phyloP scores from a whole-genome alignment of 2,329 filamentous ascomycete genomes.

The Metarhizium sp. region DNA sequence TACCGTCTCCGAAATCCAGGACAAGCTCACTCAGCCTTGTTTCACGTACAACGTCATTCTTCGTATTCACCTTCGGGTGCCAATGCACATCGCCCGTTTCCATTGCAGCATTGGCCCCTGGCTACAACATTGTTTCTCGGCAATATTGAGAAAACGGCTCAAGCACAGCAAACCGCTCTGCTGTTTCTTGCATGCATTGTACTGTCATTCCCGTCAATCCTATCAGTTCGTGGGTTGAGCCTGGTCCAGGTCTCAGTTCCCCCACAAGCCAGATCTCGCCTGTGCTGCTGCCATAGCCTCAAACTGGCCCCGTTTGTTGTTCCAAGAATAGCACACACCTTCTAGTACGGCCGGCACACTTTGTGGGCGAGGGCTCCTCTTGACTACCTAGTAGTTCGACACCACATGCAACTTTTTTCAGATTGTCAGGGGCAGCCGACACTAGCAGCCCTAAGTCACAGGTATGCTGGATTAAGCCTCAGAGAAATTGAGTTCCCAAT shows the following conservation, averaged over 20 bases:
- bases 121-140: neutral
- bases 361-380: no score
- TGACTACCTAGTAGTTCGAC: no score
- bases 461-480: neutral
- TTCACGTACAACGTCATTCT: constrained; percentile 5
- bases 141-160: neutral
- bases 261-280: neutral
- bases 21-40: neutral
- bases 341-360: neutral
- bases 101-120: neutral
- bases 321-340: neutral
- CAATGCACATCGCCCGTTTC: neutral
- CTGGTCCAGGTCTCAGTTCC: neutral
- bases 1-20: neutral
- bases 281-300: neutral
- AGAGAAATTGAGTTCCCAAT: neutral
- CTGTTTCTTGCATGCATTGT: neutral
- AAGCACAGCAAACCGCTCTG: neutral
- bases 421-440: neutral
- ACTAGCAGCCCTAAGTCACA: neutral
- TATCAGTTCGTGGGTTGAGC: neutral
- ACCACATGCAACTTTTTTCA: no score
- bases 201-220: neutral
- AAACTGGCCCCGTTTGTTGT: neutral
- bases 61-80: constrained; percentile 2